phyloP scores from a whole-genome alignment of 768 basidiomycete genomes.

The Asterophora lycoperdoides region DNA sequence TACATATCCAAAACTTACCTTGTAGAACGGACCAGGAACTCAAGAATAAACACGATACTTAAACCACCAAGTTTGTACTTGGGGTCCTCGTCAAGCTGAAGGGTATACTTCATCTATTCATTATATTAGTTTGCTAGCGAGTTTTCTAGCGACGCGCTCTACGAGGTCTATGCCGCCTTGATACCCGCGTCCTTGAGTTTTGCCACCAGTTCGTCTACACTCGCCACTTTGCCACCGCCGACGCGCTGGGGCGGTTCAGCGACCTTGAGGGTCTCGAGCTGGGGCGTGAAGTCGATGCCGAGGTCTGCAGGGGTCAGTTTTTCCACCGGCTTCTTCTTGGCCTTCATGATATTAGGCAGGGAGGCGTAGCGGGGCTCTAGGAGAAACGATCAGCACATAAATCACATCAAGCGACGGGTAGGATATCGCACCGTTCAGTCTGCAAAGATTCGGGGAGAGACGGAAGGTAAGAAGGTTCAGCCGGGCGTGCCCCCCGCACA shows the following conservation, averaged over 20 bases:
- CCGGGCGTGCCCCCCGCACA: neutral
- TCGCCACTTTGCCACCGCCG: conserved; percentile 89
- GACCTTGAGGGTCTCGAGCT: conserved; percentile 83
- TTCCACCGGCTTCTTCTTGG: conserved; percentile 97
- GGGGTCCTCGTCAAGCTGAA: neutral
- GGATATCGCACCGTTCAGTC: conserved; percentile 61
- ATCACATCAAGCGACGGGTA: neutral
- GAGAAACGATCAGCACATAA: conserved; percentile 2
- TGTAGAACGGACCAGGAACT: conserved; percentile 3
- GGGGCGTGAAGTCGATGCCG: conserved; percentile 77
- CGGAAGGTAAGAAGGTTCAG: neutral
- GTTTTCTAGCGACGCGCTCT: too few species aligned
- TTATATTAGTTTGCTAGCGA: neutral
- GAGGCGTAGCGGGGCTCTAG: conserved; percentile 95
- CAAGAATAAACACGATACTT: neutral
- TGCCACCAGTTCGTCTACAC: conserved; percentile 82
- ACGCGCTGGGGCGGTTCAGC: conserved; percentile 85
- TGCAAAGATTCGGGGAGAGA: conserved; percentile 21
- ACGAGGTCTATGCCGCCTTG: conserved; percentile 34
- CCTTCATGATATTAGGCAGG: conserved; percentile 97
- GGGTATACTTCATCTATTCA: neutral
- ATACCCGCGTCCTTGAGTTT: conserved; percentile 88
- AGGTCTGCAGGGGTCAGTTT: conserved; percentile 78
- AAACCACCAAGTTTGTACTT: too few species aligned
- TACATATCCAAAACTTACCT: too few species aligned